phyloP scores from a whole-genome alignment of 169 alveolate genomes.

The Ichthyophthirius multifiliis region DNA sequence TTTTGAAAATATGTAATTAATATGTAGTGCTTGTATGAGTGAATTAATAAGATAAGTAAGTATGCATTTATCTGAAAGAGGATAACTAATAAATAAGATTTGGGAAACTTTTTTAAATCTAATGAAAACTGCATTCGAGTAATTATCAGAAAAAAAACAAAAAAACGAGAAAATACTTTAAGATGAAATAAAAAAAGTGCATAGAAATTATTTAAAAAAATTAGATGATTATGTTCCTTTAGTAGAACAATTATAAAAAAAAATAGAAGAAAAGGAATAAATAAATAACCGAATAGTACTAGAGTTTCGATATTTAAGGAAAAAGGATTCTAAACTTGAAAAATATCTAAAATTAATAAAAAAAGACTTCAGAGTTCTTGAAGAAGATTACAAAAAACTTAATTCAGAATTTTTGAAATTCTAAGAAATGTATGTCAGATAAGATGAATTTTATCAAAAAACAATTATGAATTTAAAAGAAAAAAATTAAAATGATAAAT shows the following conservation, averaged over 20 bases:
- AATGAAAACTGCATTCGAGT: neutral
- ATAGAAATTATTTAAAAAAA: neutral
- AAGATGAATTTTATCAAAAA: neutral
- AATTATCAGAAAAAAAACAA: neutral
- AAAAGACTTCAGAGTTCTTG: neutral
- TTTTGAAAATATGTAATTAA: neutral
- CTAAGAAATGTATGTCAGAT: neutral
- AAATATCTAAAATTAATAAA: neutral
- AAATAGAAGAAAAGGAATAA: neutral
- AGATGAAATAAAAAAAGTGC: neutral
- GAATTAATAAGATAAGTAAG: neutral
- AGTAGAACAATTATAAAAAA: neutral
- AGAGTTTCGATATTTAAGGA: neutral
- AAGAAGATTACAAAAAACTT: neutral
- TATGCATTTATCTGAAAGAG: neutral
- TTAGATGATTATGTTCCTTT: neutral
- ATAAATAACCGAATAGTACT: neutral
- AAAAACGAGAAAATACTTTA: neutral
- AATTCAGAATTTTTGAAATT: neutral
- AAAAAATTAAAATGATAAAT: neutral
- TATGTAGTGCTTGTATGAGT: slow-evolving; percentile 5
- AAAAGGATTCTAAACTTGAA: neutral
- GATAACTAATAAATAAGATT: neutral
- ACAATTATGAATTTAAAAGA: neutral
- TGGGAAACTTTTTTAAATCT: neutral